Base-by-base conservation (phyloP, 2,329 filamentous ascomycete genomes). In the Penicillium italicum region DNA sequence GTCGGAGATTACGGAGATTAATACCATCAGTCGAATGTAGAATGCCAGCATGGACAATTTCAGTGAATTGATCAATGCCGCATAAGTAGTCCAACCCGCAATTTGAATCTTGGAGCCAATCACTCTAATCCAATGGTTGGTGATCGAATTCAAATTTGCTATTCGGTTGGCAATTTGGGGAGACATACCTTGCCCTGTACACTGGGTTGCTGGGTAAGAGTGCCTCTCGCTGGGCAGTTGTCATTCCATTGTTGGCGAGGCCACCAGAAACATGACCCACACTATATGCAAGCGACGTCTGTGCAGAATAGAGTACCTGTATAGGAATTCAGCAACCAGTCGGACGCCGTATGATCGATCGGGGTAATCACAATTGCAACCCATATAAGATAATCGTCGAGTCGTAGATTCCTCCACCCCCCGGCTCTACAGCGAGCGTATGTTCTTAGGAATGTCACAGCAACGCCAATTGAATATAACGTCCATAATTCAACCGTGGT, bases 241-340 rank as follows among this genome's bases (percentile, higher is more conserved):
- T 79, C 79, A 85, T 82, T 50, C 75, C 75, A 59, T 81, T 81
- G 57, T 84, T 84, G 14, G 81, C 80, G 1, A 84, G 69, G 0
- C 81, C 81, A 42, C 74, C 69, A 18, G 74, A 78, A 14, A 67
- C 64, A 33, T 73, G 73, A 12, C 77, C 77, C 10, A 81, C 76
- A n/a, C 70, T 73, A 44, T 81, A 77, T 5, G 74, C 76, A 18
- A 79, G 68, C 30, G 69, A 70, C 1, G 79, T 76, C 62, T 83
- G 77, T 5, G 75, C 66, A 1, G 75, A 72, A 52, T 83, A 82
- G 44, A 82, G 71, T 10, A 77, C 52, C 77, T 81, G 28, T 26
- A 42, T 20, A 3, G 30, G 24, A 26, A 18, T 14, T 47, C 20
- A 47, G 44, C 20, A 26, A 26, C 2, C 16, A 28, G 30, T 24